Base-by-base conservation (phyloP, 2,329 filamentous ascomycete genomes). In the Corniculantispora saksenae region DNA sequence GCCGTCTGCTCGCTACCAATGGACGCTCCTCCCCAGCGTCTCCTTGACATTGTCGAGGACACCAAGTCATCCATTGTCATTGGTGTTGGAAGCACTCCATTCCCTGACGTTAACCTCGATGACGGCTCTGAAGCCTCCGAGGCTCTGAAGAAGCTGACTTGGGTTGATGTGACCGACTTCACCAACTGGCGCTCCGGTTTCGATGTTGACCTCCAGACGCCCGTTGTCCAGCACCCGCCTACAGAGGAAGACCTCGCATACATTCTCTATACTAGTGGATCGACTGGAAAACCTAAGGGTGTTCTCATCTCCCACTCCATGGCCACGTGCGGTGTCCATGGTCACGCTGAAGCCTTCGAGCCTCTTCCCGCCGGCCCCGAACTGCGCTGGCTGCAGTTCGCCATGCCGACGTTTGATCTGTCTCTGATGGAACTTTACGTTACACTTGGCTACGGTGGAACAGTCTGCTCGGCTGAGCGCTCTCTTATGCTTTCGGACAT, bases 251-350 rank as follows among this genome's bases (percentile, higher is more conserved):
- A 71, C 35, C 71, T 74, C 4, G 72, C 70, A 55, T 77, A 76
- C 56, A 69, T 76, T 12, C 79, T 81, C 50, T 82, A 82, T 67
- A 83, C 81, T 21, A 82, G 81, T 23, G 78, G 78, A 23, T 84
- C 81, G 8, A 84, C 82, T 1, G 82, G 82, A 3, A 77, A 74
- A 13, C 82, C 82, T 6, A 84, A 84, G 67, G 82, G 82, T 3
- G 81, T 84, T 54, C 91, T 97, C 91, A 97, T 84, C 93, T 91
- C 63, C 12, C n/a, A 97, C 92, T 48, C 93, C 23, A 61, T 63
- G 53, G 64, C 64, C 19, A 66, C 55, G 6, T 62, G 56, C 17
- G 58, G 58, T 29, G 55, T 66, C n/a, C 60, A 59, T 40, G 64
- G 54, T 19, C 54, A 63, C 17, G 61, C 58, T n/a, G 64, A 54